Conservation (phyloP, 768 basidiomycete species). For the Lactarius akahatsu region DNA sequence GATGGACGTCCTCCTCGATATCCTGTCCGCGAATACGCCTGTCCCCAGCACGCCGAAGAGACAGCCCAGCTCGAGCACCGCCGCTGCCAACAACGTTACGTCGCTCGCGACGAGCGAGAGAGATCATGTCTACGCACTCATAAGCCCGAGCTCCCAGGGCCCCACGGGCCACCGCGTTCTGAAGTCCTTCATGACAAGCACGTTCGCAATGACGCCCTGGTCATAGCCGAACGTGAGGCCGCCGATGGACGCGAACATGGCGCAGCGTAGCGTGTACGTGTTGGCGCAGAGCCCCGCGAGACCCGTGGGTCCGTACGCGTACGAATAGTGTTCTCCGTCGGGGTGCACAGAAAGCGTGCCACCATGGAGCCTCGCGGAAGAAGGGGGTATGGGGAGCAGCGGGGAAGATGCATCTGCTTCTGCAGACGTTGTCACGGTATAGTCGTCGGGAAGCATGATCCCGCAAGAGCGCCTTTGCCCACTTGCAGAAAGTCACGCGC, state of each 20-base stretch:
- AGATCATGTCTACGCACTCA: slow-evolving; percentile 53
- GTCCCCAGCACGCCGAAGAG: slow-evolving; percentile 70
- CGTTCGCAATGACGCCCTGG: slow-evolving; percentile 84
- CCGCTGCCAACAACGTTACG: slow-evolving; percentile 46
- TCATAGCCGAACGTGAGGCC: slow-evolving; percentile 82
- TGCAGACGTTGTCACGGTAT: neutral
- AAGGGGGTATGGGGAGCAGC: slow-evolving; percentile 9
- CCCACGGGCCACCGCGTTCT: slow-evolving; percentile 64
- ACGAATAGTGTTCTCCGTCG: slow-evolving; percentile 47
- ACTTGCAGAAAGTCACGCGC: neutral
- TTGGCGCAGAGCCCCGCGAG: slow-evolving; percentile 63
- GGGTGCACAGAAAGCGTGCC: slow-evolving; percentile 26
- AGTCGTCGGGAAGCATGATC: slow-evolving; percentile 8
- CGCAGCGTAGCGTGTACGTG: slow-evolving; percentile 63
- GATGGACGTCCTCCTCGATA: slow-evolving; percentile 67
- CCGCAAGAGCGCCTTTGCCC: neutral
- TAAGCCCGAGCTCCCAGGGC: slow-evolving; percentile 69
- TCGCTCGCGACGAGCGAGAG: neutral
- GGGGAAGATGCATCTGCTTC: slow-evolving; percentile 22
- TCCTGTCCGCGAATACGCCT: slow-evolving; percentile 66
- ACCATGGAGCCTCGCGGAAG: slow-evolving; percentile 14
- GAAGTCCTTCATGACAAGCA: slow-evolving; percentile 81
- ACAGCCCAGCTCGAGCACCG: slow-evolving; percentile 74
- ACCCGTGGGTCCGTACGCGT: slow-evolving; percentile 73
- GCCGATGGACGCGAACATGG: slow-evolving; percentile 73